Percentiles rank a stretch among this genome's conserved stretches.
These are phyloP conservation scores for Dryadomyces sulphureus DNA, from an alignment of 2,329 filamentous ascomycete species.

Conservation along the genomic window DNA sequence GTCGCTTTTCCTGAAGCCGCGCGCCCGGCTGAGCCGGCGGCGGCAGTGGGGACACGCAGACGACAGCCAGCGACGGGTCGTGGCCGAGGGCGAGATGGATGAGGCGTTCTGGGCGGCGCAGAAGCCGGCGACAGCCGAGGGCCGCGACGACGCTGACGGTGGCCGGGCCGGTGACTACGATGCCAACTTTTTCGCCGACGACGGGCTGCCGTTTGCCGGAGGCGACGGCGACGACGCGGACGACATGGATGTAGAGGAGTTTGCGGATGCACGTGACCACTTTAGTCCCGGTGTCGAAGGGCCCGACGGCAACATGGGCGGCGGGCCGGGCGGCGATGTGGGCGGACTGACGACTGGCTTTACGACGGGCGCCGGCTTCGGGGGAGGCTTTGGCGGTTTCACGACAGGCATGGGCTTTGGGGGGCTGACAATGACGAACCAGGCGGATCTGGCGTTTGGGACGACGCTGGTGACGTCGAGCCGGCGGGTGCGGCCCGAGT, in stretches of 20 bases:
- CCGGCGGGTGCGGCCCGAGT: constrained; percentile 48
- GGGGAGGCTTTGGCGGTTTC: constrained; percentile 25
- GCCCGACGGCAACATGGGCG: background rate
- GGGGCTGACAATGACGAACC: constrained; percentile 28
- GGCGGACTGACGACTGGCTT: background rate
- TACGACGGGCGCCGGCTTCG: constrained; percentile 20
- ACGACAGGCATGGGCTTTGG: constrained; percentile 20
- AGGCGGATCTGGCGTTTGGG: constrained; percentile 39
- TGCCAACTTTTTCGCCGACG: constrained; percentile 94
- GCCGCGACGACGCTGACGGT: constrained; percentile 37
- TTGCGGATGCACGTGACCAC: constrained; percentile 67
- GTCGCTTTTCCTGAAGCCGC: constrained; percentile 86
- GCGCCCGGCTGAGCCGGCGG: constrained; percentile 62
- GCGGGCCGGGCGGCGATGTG: constrained; percentile 14
- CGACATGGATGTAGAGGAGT: constrained; percentile 46
- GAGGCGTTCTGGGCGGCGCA: constrained; percentile 87
- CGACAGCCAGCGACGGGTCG: constrained; percentile 17
- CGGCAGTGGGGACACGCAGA: constrained; percentile 22
- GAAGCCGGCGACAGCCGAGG: constrained; percentile 33
- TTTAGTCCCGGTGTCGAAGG: constrained; percentile 52
- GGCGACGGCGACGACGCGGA: constrained; percentile 58
- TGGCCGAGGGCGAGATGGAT: constrained; percentile 67
- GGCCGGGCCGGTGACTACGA: constrained; percentile 71
- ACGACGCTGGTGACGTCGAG: constrained; percentile 53
- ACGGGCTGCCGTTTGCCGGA: constrained; percentile 54